Percentiles rank a stretch among this genome's conserved stretches.
phyloP scores from a whole-genome alignment of 148 eudicot species.

The Rhododendron molle region DNA sequence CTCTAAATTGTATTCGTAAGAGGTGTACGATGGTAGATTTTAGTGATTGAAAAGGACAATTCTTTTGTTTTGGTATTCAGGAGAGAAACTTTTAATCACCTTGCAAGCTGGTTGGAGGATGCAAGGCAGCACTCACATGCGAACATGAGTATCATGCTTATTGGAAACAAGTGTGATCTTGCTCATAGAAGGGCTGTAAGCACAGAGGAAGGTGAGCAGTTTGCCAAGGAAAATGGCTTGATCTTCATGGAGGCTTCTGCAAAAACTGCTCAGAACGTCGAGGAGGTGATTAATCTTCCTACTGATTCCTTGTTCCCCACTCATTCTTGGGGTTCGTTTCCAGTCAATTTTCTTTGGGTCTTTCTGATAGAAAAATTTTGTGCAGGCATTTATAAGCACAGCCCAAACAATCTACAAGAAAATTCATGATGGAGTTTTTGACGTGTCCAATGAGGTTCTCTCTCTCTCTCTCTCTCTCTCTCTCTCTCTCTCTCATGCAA shows the following conservation, averaged over 20 bases:
- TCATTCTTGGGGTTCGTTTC: neutral
- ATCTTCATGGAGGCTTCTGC: slow-evolving; percentile 57
- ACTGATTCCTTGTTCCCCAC: neutral
- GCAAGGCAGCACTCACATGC: slow-evolving; percentile 55
- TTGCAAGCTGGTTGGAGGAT: slow-evolving; percentile 61
- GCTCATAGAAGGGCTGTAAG: slow-evolving; percentile 55
- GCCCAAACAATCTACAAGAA: slow-evolving; percentile 48
- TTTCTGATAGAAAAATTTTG: neutral
- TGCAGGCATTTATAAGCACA: slow-evolving; percentile 49
- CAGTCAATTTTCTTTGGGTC: neutral
- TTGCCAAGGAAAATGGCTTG: slow-evolving; percentile 55
- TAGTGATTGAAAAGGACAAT: neutral
- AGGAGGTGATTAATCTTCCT: slow-evolving; percentile 32
- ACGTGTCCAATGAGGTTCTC: slow-evolving; percentile 47
- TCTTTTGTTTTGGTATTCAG: slow-evolving; percentile 15
- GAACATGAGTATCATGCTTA: slow-evolving; percentile 55
- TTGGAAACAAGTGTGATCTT: slow-evolving; percentile 52
- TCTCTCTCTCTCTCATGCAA: neutral
- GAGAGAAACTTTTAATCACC: slow-evolving; percentile 62
- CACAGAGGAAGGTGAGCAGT: slow-evolving; percentile 58
- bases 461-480: neutral
- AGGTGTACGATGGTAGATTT: neutral
- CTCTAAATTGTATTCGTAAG: neutral
- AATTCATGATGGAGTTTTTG: slow-evolving; percentile 53
- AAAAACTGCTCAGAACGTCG: slow-evolving; percentile 53